phyloP scores from a whole-genome alignment of 192 early-diverging fungal genomes.

The Gamsiella multidivaricata region DNA sequence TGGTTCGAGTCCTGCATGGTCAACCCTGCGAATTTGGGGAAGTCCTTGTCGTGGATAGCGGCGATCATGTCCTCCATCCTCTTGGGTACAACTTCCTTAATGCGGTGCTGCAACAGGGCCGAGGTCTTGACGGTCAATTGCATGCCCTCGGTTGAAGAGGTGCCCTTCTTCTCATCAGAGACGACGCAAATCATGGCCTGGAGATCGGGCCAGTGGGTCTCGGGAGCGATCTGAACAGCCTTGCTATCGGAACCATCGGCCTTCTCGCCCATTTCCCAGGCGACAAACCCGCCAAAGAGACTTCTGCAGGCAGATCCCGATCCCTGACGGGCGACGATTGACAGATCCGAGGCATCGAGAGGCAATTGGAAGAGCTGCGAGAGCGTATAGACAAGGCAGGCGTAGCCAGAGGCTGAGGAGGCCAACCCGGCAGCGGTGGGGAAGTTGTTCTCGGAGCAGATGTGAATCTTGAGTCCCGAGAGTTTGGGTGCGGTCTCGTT shows the following conservation, averaged over 20 bases:
- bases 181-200: slow-evolving; percentile 95
- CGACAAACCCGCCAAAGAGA: slow-evolving; percentile 98
- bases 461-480: slow-evolving; percentile 77
- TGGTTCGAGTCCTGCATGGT: slow-evolving; percentile 99
- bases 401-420: slow-evolving; percentile 96
- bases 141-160: slow-evolving; percentile 95
- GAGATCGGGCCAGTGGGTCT: slow-evolving; percentile 95
- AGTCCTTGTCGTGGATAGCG: slow-evolving; percentile 88
- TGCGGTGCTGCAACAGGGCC: slow-evolving; percentile 83
- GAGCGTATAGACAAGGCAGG: slow-evolving; percentile 89
- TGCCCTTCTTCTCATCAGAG: slow-evolving; percentile 91
- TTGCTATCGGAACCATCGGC: slow-evolving; percentile 87
- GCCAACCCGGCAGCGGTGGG: slow-evolving; percentile 99
- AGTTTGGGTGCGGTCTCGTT: slow-evolving; percentile 63
- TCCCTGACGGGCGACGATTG: slow-evolving; percentile 91
- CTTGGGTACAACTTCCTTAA: slow-evolving; percentile 86
- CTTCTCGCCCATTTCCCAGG: slow-evolving; percentile 91
- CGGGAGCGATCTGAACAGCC: slow-evolving; percentile 92
- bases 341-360: slow-evolving; percentile 80
- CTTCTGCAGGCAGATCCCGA: slow-evolving; percentile 98
- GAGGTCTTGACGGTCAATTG: slow-evolving; percentile 96
- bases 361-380: slow-evolving; percentile 79
- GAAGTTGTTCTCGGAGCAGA: slow-evolving; percentile 99
- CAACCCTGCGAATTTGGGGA: slow-evolving; percentile 90
- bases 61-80: slow-evolving; percentile 90